Evolutionary conservation across 345 rosid species (phyloP).

Genomic region (Eucalyptus lansdowneana): DNA sequence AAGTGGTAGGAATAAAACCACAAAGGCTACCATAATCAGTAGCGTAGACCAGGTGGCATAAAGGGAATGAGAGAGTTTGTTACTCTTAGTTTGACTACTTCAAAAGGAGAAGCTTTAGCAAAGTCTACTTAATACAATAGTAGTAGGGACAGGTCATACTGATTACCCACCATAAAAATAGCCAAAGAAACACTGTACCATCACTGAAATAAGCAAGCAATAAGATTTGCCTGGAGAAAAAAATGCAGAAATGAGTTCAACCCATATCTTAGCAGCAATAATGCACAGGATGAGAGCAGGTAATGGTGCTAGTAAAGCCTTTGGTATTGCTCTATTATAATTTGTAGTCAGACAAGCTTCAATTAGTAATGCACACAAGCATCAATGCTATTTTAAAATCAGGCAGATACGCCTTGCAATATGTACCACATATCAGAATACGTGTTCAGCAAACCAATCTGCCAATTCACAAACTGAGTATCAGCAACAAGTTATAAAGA

Average conservation of each 20-base stretch:
- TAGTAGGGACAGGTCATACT: constrained; percentile 6
- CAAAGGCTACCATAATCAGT: not conserved
- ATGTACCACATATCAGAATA: not conserved
- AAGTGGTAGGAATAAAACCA: not conserved
- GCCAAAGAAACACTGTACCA: not conserved
- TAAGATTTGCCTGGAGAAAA: not conserved
- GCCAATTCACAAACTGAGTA: not conserved
- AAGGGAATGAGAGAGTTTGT: not conserved
- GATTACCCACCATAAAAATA: constrained; percentile 2
- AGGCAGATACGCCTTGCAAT: not conserved
- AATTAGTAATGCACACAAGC: not conserved
- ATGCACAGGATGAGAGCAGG: not conserved
- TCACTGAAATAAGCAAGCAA: not conserved
- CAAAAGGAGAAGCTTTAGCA: not conserved
- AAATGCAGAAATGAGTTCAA: not conserved
- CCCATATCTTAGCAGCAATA: not conserved
- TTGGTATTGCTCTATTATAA: not conserved
- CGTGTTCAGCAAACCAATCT: not conserved
- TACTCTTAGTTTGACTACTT: not conserved
- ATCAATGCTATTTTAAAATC: not conserved
- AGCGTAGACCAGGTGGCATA: not conserved
- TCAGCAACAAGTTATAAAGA: not conserved
- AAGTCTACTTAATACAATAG: not conserved
- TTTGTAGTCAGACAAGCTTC: not conserved
- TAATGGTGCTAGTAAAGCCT: not conserved